These are phyloP conservation scores for Mercurialis annua DNA, from an alignment of 345 rosid species.

Conservation along the genomic window DNA sequence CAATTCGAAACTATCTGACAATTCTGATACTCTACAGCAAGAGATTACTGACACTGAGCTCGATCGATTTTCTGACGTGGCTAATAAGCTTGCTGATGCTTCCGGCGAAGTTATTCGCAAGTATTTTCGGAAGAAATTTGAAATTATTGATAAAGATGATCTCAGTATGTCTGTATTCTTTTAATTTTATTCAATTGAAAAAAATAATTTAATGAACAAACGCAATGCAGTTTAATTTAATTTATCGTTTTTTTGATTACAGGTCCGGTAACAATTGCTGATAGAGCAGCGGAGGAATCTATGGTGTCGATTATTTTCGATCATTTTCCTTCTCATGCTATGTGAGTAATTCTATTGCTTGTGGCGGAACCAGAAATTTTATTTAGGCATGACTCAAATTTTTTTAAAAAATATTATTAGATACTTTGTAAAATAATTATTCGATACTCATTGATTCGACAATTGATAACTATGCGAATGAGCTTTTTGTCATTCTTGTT, in stretches of 20 bases:
- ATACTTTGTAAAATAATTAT: too few species aligned
- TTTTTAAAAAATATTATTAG: too few species aligned
- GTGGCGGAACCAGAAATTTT: not conserved
- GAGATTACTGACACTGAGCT: conserved; percentile 32
- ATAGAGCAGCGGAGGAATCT: conserved; percentile 85
- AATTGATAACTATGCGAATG: too few species aligned
- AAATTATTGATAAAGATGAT: conserved; percentile 79
- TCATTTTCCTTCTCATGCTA: conserved; percentile 83
- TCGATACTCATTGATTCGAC: too few species aligned
- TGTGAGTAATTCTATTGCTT: conserved; percentile 42
- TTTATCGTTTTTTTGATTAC: not conserved
- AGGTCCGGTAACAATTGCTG: conserved; percentile 99
- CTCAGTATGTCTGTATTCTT: conserved; percentile 43
- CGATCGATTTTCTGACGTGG: conserved; percentile 53
- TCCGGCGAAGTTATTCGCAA: conserved; percentile 79
- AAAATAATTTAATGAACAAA: too few species aligned
- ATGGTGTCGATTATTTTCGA: conserved; percentile 72
- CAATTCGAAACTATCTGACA: conserved; percentile 23
- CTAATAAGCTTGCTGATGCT: conserved; percentile 71
- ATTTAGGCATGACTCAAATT: too few species aligned
- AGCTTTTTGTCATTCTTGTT: too few species aligned
- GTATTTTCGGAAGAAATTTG: conserved; percentile 78
- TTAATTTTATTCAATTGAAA: too few species aligned
- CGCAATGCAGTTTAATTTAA: too few species aligned
- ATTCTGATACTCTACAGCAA: conserved; percentile 5